Conservation (phyloP, 2,329 filamentous ascomycete genomes). For the Colletotrichum orbiculare region DNA sequence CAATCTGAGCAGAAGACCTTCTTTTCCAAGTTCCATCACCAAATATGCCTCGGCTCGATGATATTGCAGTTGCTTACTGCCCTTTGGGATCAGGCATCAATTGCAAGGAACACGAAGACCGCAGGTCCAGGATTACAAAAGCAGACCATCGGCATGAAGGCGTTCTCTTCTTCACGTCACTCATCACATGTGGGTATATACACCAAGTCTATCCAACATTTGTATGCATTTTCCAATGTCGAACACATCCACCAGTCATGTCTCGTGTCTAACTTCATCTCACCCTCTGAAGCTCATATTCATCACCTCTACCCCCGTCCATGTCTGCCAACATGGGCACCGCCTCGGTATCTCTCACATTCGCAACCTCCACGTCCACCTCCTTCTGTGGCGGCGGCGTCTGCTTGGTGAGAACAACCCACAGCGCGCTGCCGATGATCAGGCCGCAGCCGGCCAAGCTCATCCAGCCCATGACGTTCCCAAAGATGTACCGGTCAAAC, state of each 20-base stretch:
- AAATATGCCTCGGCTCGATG: no score
- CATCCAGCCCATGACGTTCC: conserved; percentile 59
- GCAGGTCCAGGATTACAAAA: no score
- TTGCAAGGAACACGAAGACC: no score
- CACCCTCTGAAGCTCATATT: conserved; percentile 30
- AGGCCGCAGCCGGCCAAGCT: conserved; percentile 63
- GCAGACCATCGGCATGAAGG: no score
- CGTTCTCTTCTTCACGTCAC: no score
- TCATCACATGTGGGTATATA: no score
- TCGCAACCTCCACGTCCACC: conserved; percentile 45
- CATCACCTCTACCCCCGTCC: conserved; percentile 42
- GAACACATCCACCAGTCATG: background rate
- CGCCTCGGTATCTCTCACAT: conserved; percentile 47
- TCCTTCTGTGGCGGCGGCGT: conserved; percentile 42
- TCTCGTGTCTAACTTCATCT: background rate
- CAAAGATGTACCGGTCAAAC: conserved; percentile 65
- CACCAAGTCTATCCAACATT: no score
- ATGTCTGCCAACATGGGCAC: conserved; percentile 53
- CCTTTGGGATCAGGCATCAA: no score
- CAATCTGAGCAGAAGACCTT: no score
- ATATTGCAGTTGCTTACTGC: no score
- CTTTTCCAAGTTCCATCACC: no score
- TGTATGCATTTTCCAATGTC: no score
- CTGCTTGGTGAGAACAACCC: conserved; percentile 59
- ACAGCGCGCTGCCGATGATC: conserved; percentile 65